A percentile compares a stretch with the other conserved stretches of the same genome.
Evolutionary conservation across 2,329 filamentous ascomycete genomes (phyloP).

Genomic region (Westerdykella ornata): DNA sequence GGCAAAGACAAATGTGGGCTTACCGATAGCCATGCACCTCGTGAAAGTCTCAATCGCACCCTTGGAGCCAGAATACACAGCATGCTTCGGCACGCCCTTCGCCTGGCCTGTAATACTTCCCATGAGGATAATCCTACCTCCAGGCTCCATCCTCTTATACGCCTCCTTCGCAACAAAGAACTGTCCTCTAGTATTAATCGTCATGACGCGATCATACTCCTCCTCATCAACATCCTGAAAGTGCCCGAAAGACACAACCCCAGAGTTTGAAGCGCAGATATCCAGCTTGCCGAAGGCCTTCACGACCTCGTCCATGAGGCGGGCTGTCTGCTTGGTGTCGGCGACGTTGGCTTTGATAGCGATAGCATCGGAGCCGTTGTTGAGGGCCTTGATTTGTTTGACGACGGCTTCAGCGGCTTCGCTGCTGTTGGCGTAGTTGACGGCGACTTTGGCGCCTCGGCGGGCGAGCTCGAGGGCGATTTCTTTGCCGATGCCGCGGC

Average conservation of each 20-base stretch:
- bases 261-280: constrained; percentile 65
- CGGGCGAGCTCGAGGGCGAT: constrained; percentile 61
- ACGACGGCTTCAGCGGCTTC: constrained; percentile 61
- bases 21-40: constrained; percentile 49
- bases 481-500: constrained; percentile 59
- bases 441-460: constrained; percentile 59
- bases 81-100: constrained; percentile 50
- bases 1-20: constrained; percentile 8
- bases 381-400: constrained; percentile 55
- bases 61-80: constrained; percentile 50
- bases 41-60: constrained; percentile 51
- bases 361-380: constrained; percentile 55
- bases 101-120: constrained; percentile 53
- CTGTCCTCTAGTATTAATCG: constrained; percentile 56
- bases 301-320: constrained; percentile 58
- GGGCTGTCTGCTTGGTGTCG: constrained; percentile 56
- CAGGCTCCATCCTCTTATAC: constrained; percentile 48
- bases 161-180: constrained; percentile 57
- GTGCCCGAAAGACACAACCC: constrained; percentile 50
- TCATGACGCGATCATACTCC: constrained; percentile 54
- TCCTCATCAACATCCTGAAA: constrained; percentile 50
- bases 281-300: constrained; percentile 60
- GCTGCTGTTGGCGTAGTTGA: constrained; percentile 62
- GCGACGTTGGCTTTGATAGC: constrained; percentile 63
- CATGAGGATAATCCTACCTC: constrained; percentile 50